A percentile compares a stretch with the other conserved stretches of the same genome.
phyloP scores from a whole-genome alignment of 192 early-diverging fungal species.

The Ambispora gerdemannii region DNA sequence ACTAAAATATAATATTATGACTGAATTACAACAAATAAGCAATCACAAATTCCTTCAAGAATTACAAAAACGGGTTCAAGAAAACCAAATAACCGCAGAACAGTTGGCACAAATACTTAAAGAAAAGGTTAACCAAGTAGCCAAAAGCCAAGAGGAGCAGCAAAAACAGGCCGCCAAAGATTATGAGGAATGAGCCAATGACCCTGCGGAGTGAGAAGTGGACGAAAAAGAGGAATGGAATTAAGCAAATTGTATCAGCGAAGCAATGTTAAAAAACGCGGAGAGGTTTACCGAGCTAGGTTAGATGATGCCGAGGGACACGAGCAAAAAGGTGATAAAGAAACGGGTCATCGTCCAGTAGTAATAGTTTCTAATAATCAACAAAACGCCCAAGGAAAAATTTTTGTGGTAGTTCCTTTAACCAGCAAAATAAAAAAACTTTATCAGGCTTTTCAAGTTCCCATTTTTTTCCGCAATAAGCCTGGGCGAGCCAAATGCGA shows the following conservation, averaged over 20 bases:
- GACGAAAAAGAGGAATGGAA: not conserved
- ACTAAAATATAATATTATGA: no score
- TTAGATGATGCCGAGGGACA: not conserved
- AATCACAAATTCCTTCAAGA: no score
- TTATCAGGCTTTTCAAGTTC: not conserved
- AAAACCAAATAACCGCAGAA: no score
- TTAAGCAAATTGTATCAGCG: no score
- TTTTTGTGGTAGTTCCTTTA: not conserved
- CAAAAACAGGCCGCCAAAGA: not conserved
- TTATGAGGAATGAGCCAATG: conserved; percentile 11
- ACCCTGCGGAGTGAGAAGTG: not conserved
- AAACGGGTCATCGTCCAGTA: not conserved
- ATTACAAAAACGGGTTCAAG: no score
- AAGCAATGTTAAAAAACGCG: no score
- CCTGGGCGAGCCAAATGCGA: not conserved
- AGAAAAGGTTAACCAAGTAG: not conserved
- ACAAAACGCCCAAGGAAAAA: not conserved
- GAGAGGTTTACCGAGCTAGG: not conserved
- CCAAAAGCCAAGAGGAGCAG: not conserved
- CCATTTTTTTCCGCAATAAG: not conserved
- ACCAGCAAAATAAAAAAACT: not conserved
- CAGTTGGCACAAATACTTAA: no score
- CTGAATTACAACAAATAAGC: no score
- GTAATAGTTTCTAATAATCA: conserved; percentile 13
- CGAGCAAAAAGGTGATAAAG: conserved; percentile 10